Evolutionary conservation across 1,139 yeast species (phyloP), one percentile per base, ranked within the genome.

Genomic region (Debaryomyces robertsiae): DNA sequence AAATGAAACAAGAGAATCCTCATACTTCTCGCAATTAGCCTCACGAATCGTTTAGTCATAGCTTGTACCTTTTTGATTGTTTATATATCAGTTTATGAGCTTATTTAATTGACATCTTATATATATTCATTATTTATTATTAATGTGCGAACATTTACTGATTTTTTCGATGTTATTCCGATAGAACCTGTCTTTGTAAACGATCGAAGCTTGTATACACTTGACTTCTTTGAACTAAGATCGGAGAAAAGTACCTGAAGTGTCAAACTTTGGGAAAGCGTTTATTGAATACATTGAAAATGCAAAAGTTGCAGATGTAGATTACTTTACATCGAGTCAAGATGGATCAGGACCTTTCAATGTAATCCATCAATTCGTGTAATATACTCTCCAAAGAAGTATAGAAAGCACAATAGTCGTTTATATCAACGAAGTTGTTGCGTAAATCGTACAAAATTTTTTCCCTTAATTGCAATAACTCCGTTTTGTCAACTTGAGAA

Each of bases 331-430:
- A n/a, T n/a, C n/a, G n/a, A n/a, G n/a, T n/a, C n/a, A n/a, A n/a
- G n/a, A n/a, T 19, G 7, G 7, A 19, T 19, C 22, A 19, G 7
- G 5, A 19, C 7, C 33, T 43, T 44, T 63, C 58, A 19, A 69
- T 60, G 44, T 61, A 70, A 35, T 66, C 65, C 65, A 71, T 65
- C 25, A 71, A 55, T 45, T 69, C 75, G 43, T 62, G 69, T 19
- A 72, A 52, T 13, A 71, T 60, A 45, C 67, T 67, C 45, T 72
- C 77, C 51, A 71, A 63, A 24, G 72, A 64, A 30, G 68, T 56
- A 46, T 70, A 72, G 46, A 72, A 70, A 1, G 75, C 68, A 60
- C 77, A 72, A 42, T 71, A 72, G 46, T 72, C 77, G 46, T 69
- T 70, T 33, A 70, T 62, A 52, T 71, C 75, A 30, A 71, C 75